Percentiles rank a stretch among this genome's conserved stretches.
These are phyloP conservation scores for Ustilago bromivora DNA, from an alignment of 1,284 basidiomycete species.

Conservation along the genomic window DNA sequence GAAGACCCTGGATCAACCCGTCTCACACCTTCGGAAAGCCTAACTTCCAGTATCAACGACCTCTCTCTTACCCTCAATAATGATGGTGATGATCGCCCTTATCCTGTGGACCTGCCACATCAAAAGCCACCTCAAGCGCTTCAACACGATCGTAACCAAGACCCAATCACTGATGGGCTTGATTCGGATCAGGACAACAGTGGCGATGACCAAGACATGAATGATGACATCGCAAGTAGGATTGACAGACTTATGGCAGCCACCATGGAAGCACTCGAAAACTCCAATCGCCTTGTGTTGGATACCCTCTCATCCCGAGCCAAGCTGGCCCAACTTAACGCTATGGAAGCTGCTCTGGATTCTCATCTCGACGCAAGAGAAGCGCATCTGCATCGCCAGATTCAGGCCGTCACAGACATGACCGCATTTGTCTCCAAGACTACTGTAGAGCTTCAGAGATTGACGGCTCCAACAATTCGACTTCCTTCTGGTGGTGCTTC, in stretches of 20 bases:
- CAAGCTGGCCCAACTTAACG: slow-evolving; percentile 45
- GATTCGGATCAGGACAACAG: background rate
- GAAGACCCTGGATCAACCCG: slow-evolving; percentile 14
- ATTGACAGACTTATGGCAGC: slow-evolving; percentile 45
- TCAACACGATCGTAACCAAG: background rate
- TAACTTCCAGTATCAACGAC: slow-evolving; percentile 24
- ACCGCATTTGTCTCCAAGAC: slow-evolving; percentile 40
- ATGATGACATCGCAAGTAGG: slow-evolving; percentile 20
- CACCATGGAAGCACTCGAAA: slow-evolving; percentile 48
- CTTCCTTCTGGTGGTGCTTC: slow-evolving; percentile 17
- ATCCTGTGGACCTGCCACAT: background rate
- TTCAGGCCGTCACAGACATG: slow-evolving; percentile 44
- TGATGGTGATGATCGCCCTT: slow-evolving; percentile 8
- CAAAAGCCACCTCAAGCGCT: background rate
- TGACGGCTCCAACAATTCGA: slow-evolving; percentile 6
- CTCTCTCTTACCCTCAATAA: slow-evolving; percentile 30
- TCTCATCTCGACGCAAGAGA: slow-evolving; percentile 39
- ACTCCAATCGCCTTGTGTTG: slow-evolving; percentile 39
- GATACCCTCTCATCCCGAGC: slow-evolving; percentile 42
- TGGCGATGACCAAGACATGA: slow-evolving; percentile 7
- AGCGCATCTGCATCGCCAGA: slow-evolving; percentile 35
- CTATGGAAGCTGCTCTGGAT: slow-evolving; percentile 43
- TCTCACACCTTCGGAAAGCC: slow-evolving; percentile 18
- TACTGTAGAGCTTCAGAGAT: slow-evolving; percentile 29
- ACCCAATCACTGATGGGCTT: background rate